Evolutionary conservation across 129 eudicot species (phyloP).

Genomic region (sunflower (Helianthus annuus)): DNA sequence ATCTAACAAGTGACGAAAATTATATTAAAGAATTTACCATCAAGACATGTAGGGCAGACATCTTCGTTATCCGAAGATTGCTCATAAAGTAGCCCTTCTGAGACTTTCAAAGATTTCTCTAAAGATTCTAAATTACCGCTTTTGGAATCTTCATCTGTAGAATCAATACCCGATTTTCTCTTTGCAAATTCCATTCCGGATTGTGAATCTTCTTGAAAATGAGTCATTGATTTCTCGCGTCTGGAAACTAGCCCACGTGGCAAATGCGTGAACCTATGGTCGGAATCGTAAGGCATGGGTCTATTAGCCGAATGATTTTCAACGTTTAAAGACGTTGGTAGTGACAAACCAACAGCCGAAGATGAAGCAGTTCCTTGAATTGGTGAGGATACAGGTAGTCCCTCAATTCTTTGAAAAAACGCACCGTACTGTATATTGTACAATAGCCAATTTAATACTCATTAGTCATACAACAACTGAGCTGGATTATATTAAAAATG

Average conservation of each 20-base stretch:
- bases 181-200: constrained; percentile 40
- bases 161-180: constrained; percentile 33
- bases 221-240: constrained; percentile 43
- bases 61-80: constrained; percentile 38
- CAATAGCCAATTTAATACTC: background rate
- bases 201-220: constrained; percentile 45
- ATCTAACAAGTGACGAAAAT: constrained; percentile 2
- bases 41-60: constrained; percentile 42
- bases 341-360: constrained; percentile 26
- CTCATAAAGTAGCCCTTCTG: constrained; percentile 29
- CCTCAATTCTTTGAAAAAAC: constrained; percentile 43
- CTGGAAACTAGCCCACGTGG: constrained; percentile 47
- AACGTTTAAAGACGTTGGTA: constrained; percentile 25
- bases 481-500: background rate
- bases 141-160: constrained; percentile 32
- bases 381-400: constrained; percentile 37
- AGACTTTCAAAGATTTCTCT: constrained; percentile 30
- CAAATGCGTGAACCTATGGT: constrained; percentile 41
- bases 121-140: constrained; percentile 27
- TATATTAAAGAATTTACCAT: constrained; percentile 19
- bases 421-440: constrained; percentile 41
- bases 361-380: constrained; percentile 34
- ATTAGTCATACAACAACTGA: background rate
- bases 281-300: constrained; percentile 45
- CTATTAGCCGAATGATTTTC: constrained; percentile 30